Base-by-base conservation (phyloP, 164 flowering plant genomes). In the Litsea cubeba region DNA sequence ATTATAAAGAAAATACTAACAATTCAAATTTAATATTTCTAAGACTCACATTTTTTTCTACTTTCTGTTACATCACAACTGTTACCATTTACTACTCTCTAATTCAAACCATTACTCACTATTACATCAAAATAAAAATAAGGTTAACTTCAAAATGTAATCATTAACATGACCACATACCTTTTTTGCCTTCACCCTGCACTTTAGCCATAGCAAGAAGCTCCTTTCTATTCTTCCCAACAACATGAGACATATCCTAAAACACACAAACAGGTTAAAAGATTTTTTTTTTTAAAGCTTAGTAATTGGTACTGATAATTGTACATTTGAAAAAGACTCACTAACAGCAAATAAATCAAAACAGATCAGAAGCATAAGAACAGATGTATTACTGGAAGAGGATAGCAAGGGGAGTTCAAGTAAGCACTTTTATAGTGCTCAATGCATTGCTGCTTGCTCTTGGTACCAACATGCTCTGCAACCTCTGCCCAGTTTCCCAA, bases 381-480 rank as follows among this genome's bases (percentile, higher is more conserved):
- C 28, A 71, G 32, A 28, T 54, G 58, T 72, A 80, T 74, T 90
- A 95, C 99, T 68, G 98, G 97, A 70, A 88, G 91, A 74, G 99
- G 98, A 79, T 88, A 93, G 81, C 95, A 91, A 3, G 95, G 94
- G 28, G 99, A 95, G 72, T 88, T 85, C 89, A 93, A 81, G 83
- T 92, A 95, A 54, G 86, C 82, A 15, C 80, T 77, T 76, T 84
- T 84, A 76, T 90, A 90, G 76, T 95, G 99, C 3, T 89, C 92
- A 77, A 92, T 84, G 69, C 98, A 95, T 32, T 89, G 88, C 71
- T 83, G 79, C 78, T 84, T 93, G 79, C 83, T 88, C 82, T 95
- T 95, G 22, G 97, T 93, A 76, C 97, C 99, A 78, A 95, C 99
- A 82, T 93, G 97, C 74, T 95, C 97, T 50, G 95, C 89, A 76